Percentiles rank a stretch among this genome's conserved stretches.
Conservation (phyloP, 2,329 filamentous ascomycete genomes). For the Tolypocladium guangdongense region DNA sequence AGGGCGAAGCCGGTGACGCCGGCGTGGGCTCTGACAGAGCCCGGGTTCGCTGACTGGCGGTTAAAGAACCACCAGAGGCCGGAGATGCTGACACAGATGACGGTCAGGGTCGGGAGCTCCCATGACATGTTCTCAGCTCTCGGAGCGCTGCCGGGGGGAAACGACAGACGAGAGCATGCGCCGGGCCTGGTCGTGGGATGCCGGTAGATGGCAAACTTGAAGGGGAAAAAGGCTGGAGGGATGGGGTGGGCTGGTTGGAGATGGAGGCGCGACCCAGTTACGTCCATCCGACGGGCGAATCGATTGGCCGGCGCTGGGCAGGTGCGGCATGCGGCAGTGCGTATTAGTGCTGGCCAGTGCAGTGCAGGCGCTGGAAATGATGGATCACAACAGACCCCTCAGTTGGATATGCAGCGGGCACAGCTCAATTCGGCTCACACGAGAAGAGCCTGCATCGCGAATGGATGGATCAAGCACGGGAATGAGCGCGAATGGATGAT, state of each 20-base stretch:
- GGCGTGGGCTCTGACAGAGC: slow-evolving; percentile 14
- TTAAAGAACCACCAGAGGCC: slow-evolving; percentile 26
- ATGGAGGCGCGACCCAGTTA: too few relatives aligned
- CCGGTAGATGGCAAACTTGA: slow-evolving; percentile 12
- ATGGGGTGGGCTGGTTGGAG: background rate
- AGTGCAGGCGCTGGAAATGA: background rate
- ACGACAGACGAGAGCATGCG: slow-evolving; percentile 2
- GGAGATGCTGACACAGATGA: slow-evolving; percentile 27
- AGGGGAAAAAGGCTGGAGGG: background rate
- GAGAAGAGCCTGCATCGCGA: background rate
- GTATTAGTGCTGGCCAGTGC: background rate
- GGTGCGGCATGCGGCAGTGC: background rate
- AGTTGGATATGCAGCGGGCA: background rate
- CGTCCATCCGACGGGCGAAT: too few relatives aligned
- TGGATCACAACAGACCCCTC: too few relatives aligned
- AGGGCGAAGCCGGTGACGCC: slow-evolving; percentile 20
- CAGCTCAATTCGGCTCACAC: too few relatives aligned
- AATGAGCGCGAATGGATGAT: background rate
- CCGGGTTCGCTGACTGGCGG: slow-evolving; percentile 18
- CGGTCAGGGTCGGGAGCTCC: slow-evolving; percentile 28
- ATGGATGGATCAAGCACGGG: too few relatives aligned
- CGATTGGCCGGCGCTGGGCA: slow-evolving; percentile 10
- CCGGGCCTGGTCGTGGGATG: slow-evolving; percentile 7
- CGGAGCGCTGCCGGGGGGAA: slow-evolving; percentile 1
- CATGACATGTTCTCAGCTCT: slow-evolving; percentile 32